Percentiles rank a stretch among this genome's conserved stretches.
Conservation (phyloP, 2,329 filamentous ascomycete genomes). For the Teratosphaeria gauchensis region DNA sequence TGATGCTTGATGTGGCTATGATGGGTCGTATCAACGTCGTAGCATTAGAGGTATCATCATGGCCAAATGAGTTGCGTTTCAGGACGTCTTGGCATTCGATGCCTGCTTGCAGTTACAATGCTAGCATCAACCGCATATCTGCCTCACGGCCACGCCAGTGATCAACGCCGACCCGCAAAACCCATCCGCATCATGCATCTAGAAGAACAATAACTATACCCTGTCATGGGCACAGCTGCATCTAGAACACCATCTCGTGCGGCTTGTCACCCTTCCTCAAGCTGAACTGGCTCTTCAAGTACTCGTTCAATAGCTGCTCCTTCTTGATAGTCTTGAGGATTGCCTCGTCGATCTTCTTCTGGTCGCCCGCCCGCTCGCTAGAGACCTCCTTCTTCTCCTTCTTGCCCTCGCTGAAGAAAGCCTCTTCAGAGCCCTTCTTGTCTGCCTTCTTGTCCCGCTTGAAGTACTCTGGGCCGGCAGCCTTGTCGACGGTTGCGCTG, state of each 20-base stretch:
- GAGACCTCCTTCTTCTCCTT: slow-evolving; percentile 77
- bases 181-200: background rate
- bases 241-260: slow-evolving; percentile 99
- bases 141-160: background rate
- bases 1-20: background rate
- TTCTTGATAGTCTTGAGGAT: slow-evolving; percentile 96
- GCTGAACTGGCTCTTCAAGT: slow-evolving; percentile 94
- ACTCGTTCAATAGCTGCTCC: slow-evolving; percentile 85
- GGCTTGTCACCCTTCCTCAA: slow-evolving; percentile 98
- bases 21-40: background rate
- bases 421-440: slow-evolving; percentile 84
- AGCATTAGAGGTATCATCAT: background rate
- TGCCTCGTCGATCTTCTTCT: slow-evolving; percentile 97
- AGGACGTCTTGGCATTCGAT: background rate
- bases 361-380: slow-evolving; percentile 86
- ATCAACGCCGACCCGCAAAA: background rate
- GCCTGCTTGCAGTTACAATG: background rate
- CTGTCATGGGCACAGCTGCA: background rate
- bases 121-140: background rate
- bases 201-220: background rate
- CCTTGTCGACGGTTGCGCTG: slow-evolving; percentile 62
- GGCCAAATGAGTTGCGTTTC: background rate
- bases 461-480: slow-evolving; percentile 80
- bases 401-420: slow-evolving; percentile 99
- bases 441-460: slow-evolving; percentile 87